Base-by-base conservation (phyloP, 768 basidiomycete species). In the Boletus insuetus region DNA sequence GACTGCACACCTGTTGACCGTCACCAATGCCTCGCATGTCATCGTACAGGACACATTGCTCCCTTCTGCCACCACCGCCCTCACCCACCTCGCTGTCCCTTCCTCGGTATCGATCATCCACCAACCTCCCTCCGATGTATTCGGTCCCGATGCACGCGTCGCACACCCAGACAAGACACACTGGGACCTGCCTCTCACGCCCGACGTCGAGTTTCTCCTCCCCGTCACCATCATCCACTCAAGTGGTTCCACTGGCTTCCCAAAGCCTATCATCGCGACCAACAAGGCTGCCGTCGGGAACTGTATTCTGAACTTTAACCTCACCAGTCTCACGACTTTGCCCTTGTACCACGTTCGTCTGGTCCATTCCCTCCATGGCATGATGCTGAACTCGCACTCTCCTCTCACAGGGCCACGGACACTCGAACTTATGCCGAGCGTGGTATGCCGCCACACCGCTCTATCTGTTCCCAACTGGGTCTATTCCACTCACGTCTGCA, bases 191-290 rank as follows among this genome's bases (percentile, higher is more conserved):
- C 52, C 53, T 39, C 57, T 68, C 10, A 59, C 32, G 14, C 69
- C 65, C 8, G 62, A 67, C 6, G 52, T 35, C 19, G 68, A 68
- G 39, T 51, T 43, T 20, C 54, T 63, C 16, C 46, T 68, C 6
- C 68, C 67, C 4, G 11, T 65, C n/a, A 47, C 52, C 10, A 39
- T 67, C 24, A 46, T 69, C 12, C 68, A 68, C 46, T 68, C 67
- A 62, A 76, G 47, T 7, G 63, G 67, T 22, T 69, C 68, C 4
- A 82, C 82, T 13, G 82, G 81, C 1, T 77, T 73, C 47, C 81
- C 81, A 2, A 82, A 74, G 63, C 75, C 73, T 24, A 78, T 77
- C 29, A 61, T 63, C 40, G 58, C 68, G 53, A 74, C 72, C 1
- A 76, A 78, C 58, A 69, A 70, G 46, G 67, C 64, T 6, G 64